A percentile compares a stretch with the other conserved stretches of the same genome.
These are phyloP conservation scores for Bullera alba DNA, from an alignment of 768 basidiomycete species.

Conservation along the genomic window DNA sequence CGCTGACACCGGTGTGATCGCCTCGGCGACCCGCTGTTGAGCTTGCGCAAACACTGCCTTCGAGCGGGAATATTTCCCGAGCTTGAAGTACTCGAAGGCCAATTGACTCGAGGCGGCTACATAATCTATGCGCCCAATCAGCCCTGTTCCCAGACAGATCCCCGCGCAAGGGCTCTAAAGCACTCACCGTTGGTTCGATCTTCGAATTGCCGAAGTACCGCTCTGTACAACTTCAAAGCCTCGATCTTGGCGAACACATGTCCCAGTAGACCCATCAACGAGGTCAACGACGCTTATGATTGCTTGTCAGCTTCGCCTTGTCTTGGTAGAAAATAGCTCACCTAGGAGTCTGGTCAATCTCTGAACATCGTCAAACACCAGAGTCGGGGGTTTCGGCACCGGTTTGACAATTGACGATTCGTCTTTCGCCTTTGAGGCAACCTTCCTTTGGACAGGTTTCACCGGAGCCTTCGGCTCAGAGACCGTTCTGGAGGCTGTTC, in stretches of 20 bases:
- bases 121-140: conserved; percentile 51
- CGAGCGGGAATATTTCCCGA: conserved; percentile 70
- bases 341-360: conserved; percentile 25
- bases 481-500: too few relatives aligned
- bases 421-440: not conserved
- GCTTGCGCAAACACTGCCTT: conserved; percentile 53
- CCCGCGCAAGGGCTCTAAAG: not conserved
- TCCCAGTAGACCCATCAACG: conserved; percentile 64
- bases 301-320: too few relatives aligned
- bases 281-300: conserved; percentile 43
- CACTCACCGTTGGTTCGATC: conserved; percentile 52
- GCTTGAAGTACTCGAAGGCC: conserved; percentile 67
- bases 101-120: conserved; percentile 61
- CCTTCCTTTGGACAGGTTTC: too few relatives aligned
- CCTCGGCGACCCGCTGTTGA: conserved; percentile 1
- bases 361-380: conserved; percentile 19
- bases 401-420: not conserved
- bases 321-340: not conserved
- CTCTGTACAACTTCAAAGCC: conserved; percentile 59
- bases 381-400: not conserved
- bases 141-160: not conserved
- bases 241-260: conserved; percentile 62
- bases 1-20: conserved; percentile 7
- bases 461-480: too few relatives aligned
- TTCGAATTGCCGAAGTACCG: conserved; percentile 54